Evolutionary conservation across 1,139 yeast genomes (phyloP).

Genomic region (Tardiomyces blankii): DNA sequence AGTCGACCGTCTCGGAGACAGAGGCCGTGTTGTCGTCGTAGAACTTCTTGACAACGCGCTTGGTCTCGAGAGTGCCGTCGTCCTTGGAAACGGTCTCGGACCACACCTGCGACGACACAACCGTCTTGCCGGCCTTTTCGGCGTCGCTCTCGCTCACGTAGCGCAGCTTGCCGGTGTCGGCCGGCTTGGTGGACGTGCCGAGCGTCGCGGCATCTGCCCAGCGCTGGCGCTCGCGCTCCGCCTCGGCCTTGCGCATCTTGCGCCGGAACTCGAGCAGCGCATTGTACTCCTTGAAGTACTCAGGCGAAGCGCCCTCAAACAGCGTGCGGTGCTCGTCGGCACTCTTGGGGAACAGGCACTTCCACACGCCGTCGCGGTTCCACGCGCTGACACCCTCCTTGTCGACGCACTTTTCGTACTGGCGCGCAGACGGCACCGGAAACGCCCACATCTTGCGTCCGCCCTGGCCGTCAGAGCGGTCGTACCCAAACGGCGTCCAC

Average conservation of each 20-base stretch:
- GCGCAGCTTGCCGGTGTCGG: conserved; percentile 5
- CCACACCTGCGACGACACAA: conserved; percentile 41
- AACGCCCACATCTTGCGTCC: conserved; percentile 26
- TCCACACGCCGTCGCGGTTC: conserved; percentile 75
- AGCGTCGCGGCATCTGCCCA: background rate
- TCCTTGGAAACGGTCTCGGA: conserved; percentile 33
- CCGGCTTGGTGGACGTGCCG: background rate
- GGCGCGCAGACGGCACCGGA: conserved; percentile 50
- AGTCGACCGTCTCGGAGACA: conserved; percentile 21
- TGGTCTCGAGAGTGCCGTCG: conserved; percentile 46
- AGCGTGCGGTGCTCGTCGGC: conserved; percentile 3
- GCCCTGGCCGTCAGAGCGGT: background rate
- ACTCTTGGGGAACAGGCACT: conserved; percentile 60
- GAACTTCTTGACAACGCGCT: conserved; percentile 41
- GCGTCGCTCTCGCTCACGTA: conserved; percentile 16
- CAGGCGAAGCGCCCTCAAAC: background rate
- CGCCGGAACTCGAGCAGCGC: conserved; percentile 59
- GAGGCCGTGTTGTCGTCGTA: conserved; percentile 55
- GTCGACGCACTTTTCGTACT: conserved; percentile 52
- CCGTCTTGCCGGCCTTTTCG: conserved; percentile 24
- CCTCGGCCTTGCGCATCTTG: conserved; percentile 37
- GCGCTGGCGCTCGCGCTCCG: conserved; percentile 7
- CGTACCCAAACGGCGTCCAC: background rate
- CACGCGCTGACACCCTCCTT: conserved; percentile 62
- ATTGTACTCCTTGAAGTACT: conserved; percentile 51